A percentile compares a stretch with the other conserved stretches of the same genome.
phyloP scores from a whole-genome alignment of 2,329 filamentous ascomycete genomes.

The Cytospora piceae region DNA sequence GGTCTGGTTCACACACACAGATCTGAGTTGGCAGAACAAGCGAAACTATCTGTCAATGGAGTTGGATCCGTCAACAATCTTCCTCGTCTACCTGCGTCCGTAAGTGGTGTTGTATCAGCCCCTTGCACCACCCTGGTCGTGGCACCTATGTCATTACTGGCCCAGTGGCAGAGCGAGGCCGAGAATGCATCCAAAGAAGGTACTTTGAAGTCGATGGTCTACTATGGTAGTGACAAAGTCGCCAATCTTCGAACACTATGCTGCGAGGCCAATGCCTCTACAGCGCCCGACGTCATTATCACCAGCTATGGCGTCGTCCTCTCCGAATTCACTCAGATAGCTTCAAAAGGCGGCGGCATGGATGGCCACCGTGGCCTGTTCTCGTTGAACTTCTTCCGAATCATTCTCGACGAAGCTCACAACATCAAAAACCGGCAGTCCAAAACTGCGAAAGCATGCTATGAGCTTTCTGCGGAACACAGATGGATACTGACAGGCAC shows the following conservation, averaged over 20 bases:
- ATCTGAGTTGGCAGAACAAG: conserved; percentile 54
- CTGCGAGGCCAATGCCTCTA: conserved; percentile 70
- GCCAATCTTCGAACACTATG: conserved; percentile 80
- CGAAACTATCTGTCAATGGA: conserved; percentile 35
- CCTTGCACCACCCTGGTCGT: conserved; percentile 91
- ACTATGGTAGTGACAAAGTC: conserved; percentile 87
- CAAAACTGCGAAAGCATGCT: conserved; percentile 94
- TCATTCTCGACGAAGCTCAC: conserved; percentile 95
- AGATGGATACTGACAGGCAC: conserved; percentile 95
- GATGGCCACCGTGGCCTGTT: conserved; percentile 76
- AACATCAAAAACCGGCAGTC: conserved; percentile 88
- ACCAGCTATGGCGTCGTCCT: conserved; percentile 93
- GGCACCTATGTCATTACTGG: conserved; percentile 95
- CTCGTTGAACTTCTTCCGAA: conserved; percentile 89
- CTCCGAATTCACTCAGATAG: conserved; percentile 82
- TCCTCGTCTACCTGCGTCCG: conserved; percentile 62
- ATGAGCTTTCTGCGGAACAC: conserved; percentile 82
- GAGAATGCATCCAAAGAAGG: conserved; percentile 86
- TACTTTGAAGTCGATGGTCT: conserved; percentile 81
- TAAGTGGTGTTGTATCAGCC: conserved; percentile 64
- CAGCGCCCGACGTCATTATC: conserved; percentile 87
- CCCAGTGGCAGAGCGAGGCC: conserved; percentile 96
- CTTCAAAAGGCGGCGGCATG: conserved; percentile 66
- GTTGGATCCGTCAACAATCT: conserved; percentile 61
- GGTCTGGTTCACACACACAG: conserved; percentile 86